Conservation (phyloP, 257 asterid genomes). For the Ilex asprella region DNA sequence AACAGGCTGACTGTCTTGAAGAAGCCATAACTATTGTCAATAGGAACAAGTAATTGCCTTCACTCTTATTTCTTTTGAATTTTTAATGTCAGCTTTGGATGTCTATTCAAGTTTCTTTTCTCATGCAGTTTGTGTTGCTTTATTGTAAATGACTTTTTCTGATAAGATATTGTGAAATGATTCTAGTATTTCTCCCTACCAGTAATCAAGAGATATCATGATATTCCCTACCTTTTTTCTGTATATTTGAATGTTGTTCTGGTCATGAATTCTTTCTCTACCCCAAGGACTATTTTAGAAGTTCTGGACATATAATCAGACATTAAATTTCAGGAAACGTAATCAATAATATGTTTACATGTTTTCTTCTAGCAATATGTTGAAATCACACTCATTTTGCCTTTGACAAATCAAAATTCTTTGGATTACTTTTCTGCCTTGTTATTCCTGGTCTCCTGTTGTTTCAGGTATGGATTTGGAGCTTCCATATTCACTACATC, state of each 20-base stretch:
- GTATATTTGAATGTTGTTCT: too few relatives aligned
- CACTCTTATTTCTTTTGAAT: not conserved
- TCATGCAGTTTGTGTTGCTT: not conserved
- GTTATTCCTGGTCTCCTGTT: not conserved
- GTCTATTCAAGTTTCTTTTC: not conserved
- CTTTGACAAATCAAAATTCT: not conserved
- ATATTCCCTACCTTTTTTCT: too few relatives aligned
- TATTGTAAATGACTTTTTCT: not conserved
- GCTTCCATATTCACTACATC: conserved; percentile 40
- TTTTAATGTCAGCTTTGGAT: not conserved
- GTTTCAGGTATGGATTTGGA: conserved; percentile 20
- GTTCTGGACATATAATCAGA: too few relatives aligned
- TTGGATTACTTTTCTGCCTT: not conserved
- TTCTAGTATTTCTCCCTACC: too few relatives aligned
- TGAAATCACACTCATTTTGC: not conserved
- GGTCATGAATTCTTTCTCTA: too few relatives aligned
- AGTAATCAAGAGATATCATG: too few relatives aligned
- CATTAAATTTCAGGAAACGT: too few relatives aligned
- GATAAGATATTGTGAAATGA: not conserved
- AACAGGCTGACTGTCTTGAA: conserved; percentile 37
- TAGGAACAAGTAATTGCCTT: conserved; percentile 25
- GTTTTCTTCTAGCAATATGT: not conserved
- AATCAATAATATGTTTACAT: not conserved
- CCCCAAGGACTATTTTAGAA: too few relatives aligned
- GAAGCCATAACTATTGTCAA: conserved; percentile 38